Percentiles rank a stretch among this genome's conserved stretches.
phyloP scores from a whole-genome alignment of 2,329 filamentous ascomycete genomes.

The Colletotrichum sp. region DNA sequence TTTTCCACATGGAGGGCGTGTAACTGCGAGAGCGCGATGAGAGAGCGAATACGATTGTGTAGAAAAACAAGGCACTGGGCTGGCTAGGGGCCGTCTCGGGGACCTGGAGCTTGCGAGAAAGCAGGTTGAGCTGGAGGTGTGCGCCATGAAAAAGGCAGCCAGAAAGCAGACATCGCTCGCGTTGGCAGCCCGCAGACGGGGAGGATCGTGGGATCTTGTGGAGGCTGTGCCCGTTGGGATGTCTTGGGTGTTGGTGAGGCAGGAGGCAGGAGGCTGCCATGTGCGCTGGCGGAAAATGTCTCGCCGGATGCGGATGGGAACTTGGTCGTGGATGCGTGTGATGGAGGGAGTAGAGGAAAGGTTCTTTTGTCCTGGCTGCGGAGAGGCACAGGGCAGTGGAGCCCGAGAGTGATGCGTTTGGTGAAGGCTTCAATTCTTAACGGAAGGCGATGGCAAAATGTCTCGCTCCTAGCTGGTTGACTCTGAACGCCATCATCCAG shows the following conservation, averaged over 20 bases:
- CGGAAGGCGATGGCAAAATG: neutral
- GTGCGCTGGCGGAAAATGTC: constrained; percentile 7
- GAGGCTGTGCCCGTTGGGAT: constrained; percentile 18
- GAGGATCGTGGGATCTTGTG: constrained; percentile 9
- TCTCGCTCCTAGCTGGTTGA: constrained; percentile 1
- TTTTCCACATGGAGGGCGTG: constrained; percentile 19
- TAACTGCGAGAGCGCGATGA: neutral
- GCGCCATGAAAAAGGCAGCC: neutral
- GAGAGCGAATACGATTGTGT: neutral
- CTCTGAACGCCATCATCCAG: constrained; percentile 8
- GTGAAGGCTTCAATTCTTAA: neutral
- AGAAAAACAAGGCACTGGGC: neutral
- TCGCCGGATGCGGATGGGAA: constrained; percentile 11
- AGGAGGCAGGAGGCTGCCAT: constrained; percentile 17
- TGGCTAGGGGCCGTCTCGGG: neutral
- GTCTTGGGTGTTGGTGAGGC: neutral
- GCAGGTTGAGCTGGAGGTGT: neutral
- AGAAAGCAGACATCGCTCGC: neutral
- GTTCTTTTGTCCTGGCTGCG: neutral
- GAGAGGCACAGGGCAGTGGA: neutral
- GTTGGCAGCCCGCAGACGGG: neutral
- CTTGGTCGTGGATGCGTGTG: neutral
- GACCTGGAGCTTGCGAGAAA: constrained; percentile 10
- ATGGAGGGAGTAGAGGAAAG: neutral
- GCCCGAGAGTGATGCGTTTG: neutral